phyloP scores from a whole-genome alignment of 192 early-diverging fungal genomes.

The Mortierella alpina region DNA sequence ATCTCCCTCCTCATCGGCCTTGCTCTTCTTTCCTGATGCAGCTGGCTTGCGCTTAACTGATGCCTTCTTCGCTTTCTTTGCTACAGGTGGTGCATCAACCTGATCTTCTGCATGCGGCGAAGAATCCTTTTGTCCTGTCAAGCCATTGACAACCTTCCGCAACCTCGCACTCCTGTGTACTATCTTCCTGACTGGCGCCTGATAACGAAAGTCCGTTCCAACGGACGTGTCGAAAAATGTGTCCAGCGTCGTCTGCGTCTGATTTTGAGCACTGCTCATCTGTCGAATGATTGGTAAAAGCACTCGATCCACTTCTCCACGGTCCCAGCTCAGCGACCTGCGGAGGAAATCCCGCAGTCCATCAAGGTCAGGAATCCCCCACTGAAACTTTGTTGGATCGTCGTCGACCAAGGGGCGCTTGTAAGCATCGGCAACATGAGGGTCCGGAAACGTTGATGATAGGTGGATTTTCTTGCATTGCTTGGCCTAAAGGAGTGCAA shows the following conservation, averaged over 20 bases:
- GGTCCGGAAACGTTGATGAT: conserved; percentile 83
- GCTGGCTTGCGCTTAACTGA: too few relatives aligned
- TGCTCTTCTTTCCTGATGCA: background rate
- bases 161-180: conserved; percentile 57
- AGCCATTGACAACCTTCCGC: conserved; percentile 53
- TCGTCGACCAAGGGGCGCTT: conserved; percentile 80
- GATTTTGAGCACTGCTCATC: conserved; percentile 54
- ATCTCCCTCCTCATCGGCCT: background rate
- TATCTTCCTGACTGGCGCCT: conserved; percentile 10
- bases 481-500: conserved; percentile 58
- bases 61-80: too few relatives aligned
- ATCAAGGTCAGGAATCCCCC: conserved; percentile 81
- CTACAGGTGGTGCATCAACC: too few relatives aligned
- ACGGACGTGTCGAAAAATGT: conserved; percentile 42
- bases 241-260: conserved; percentile 53
- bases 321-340: conserved; percentile 70
- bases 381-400: conserved; percentile 67
- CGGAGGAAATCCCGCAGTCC: conserved; percentile 71
- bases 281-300: conserved; percentile 78
- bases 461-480: conserved; percentile 74
- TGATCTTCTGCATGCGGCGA: too few relatives aligned
- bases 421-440: conserved; percentile 83
- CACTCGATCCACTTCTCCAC: conserved; percentile 72
- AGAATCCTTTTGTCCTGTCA: conserved; percentile 27
- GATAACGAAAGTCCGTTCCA: conserved; percentile 24